Conservation (phyloP, 805 yeast genomes). For the Candida rishiriensis region DNA sequence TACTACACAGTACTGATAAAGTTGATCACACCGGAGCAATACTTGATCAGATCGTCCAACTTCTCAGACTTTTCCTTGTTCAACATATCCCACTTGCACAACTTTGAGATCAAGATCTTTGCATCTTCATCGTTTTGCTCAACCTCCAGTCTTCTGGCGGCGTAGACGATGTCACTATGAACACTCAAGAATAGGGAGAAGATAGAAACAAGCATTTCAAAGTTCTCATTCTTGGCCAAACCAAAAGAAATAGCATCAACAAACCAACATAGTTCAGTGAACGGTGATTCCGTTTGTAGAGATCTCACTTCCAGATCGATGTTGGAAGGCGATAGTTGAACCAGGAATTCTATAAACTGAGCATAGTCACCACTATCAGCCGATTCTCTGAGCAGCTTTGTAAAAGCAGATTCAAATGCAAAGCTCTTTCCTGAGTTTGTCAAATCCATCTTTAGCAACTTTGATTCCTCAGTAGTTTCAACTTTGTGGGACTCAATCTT, state of each 20-base stretch:
- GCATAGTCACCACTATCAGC: conserved; percentile 35
- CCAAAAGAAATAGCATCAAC: conserved; percentile 65
- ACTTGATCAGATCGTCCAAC: conserved; percentile 67
- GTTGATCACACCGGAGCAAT: conserved; percentile 73
- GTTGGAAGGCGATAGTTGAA: conserved; percentile 64
- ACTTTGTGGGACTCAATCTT: conserved; percentile 13
- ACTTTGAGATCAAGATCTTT: conserved; percentile 32
- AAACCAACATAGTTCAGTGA: conserved; percentile 59
- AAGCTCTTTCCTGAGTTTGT: conserved; percentile 24
- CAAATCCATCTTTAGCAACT: conserved; percentile 32
- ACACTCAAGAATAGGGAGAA: conserved; percentile 66
- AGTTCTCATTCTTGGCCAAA: conserved; percentile 49
- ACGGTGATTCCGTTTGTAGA: conserved; percentile 60
- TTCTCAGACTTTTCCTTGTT: conserved; percentile 40
- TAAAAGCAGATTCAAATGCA: conserved; percentile 71
- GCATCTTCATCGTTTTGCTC: conserved; percentile 26
- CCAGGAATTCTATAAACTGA: conserved; percentile 51
- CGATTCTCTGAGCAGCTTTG: conserved; percentile 57
- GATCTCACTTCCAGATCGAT: conserved; percentile 88
- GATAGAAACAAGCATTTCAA: conserved; percentile 79
- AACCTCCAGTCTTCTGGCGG: conserved; percentile 13
- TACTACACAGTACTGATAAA: conserved; percentile 43
- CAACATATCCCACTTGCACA: conserved; percentile 42
- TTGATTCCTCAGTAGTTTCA: conserved; percentile 22
- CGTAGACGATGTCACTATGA: conserved; percentile 74